A percentile compares a stretch with the other conserved stretches of the same genome.
Evolutionary conservation across 768 basidiomycete genomes (phyloP).

Genomic region (Butyriboletus loyo): DNA sequence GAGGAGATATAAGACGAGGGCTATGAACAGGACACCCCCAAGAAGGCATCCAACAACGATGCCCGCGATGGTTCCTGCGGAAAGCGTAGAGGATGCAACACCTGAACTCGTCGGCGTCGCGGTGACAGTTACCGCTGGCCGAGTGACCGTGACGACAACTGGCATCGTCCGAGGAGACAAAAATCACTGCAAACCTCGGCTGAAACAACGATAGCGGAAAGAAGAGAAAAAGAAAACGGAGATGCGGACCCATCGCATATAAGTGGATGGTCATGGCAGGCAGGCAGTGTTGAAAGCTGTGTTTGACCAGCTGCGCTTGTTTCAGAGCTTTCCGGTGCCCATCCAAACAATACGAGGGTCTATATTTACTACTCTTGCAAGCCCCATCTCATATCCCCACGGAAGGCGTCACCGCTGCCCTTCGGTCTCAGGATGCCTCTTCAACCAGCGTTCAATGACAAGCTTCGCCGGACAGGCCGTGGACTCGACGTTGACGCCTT

Average conservation of each 20-base stretch:
- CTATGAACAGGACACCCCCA: constrained; percentile 12
- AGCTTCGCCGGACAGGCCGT: constrained; percentile 59
- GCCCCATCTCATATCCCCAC: not conserved
- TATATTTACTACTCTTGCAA: not conserved
- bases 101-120: not conserved
- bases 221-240: not conserved
- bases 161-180: constrained; percentile 9
- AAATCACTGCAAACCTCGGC: not conserved
- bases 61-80: constrained; percentile 12
- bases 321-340: not conserved
- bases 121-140: not conserved
- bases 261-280: not conserved
- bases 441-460: constrained; percentile 59
- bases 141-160: constrained; percentile 8
- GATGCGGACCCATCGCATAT: not conserved
- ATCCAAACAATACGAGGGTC: not conserved
- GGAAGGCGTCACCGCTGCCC: not conserved
- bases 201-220: not conserved
- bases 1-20: constrained; percentile 11
- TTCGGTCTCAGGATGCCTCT: constrained; percentile 21
- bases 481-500: constrained; percentile 41
- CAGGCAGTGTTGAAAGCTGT: constrained; percentile 5
- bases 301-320: not conserved
- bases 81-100: not conserved
- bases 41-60: constrained; percentile 22